These are phyloP conservation scores for Penicillium cinerascens DNA, from an alignment of 495 filamentous ascomycete species.

Conservation along the genomic window DNA sequence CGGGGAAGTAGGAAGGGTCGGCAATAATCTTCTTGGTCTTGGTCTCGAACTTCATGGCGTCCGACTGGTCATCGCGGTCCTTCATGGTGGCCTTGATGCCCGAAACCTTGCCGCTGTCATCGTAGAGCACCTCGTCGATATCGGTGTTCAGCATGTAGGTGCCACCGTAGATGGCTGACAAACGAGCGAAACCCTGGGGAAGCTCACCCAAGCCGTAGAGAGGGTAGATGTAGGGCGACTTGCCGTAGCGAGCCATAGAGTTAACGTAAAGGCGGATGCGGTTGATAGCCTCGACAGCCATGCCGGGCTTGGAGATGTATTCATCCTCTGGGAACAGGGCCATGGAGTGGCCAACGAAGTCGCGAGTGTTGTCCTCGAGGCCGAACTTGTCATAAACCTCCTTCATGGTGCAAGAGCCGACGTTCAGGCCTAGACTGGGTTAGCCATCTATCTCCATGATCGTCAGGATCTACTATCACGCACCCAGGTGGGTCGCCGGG, in stretches of 20 bases:
- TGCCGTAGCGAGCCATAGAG: slow-evolving; percentile 96
- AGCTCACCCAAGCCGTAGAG: slow-evolving; percentile 97
- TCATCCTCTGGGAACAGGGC: slow-evolving; percentile 86
- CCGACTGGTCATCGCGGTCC: slow-evolving; percentile 67
- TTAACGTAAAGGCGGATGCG: slow-evolving; percentile 96
- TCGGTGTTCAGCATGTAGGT: slow-evolving; percentile 98
- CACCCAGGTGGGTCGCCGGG: slow-evolving; percentile 81
- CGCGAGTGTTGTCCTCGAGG: slow-evolving; percentile 84
- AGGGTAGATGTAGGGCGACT: slow-evolving; percentile 98
- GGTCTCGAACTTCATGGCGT: slow-evolving; percentile 89
- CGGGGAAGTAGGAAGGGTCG: slow-evolving; percentile 94
- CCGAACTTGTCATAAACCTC: slow-evolving; percentile 98
- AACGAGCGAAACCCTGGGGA: slow-evolving; percentile 94
- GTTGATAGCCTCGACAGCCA: slow-evolving; percentile 80
- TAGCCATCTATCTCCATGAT: slow-evolving; percentile 11
- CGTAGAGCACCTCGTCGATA: slow-evolving; percentile 83
- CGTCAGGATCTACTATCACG: slow-evolving; percentile 16
- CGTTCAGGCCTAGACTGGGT: slow-evolving; percentile 66
- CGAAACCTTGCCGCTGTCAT: slow-evolving; percentile 66
- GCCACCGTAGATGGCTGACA: slow-evolving; percentile 96
- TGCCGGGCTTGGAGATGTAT: slow-evolving; percentile 70
- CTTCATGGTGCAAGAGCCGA: slow-evolving; percentile 80
- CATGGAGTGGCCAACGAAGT: slow-evolving; percentile 98
- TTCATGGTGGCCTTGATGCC: slow-evolving; percentile 98
- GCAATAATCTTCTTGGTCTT: slow-evolving; percentile 94